These are phyloP conservation scores for Wickerhamiella occidentalis DNA, from an alignment of 805 yeast genomes.

Conservation along the genomic window DNA sequence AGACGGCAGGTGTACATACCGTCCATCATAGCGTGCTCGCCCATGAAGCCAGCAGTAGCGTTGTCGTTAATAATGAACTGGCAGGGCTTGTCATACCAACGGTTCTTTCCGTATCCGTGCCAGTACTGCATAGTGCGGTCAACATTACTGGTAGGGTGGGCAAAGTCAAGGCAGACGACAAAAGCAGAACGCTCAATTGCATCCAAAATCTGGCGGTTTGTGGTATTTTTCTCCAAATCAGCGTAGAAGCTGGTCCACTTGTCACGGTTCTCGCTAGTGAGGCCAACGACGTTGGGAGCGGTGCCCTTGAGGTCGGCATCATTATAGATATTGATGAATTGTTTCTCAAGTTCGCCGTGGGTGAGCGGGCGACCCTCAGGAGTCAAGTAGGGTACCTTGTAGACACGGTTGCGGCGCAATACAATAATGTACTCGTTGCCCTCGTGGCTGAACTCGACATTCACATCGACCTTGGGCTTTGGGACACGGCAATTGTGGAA, in stretches of 20 bases:
- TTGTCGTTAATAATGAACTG: conserved; percentile 72
- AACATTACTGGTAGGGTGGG: conserved; percentile 58
- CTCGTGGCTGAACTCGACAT: conserved; percentile 35
- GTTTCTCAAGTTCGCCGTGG: conserved; percentile 35
- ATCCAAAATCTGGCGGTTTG: conserved; percentile 48
- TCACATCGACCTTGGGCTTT: conserved; percentile 40
- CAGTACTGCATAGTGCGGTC: conserved; percentile 76
- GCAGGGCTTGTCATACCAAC: conserved; percentile 85
- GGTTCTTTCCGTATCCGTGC: conserved; percentile 91
- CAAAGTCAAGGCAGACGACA: conserved; percentile 67
- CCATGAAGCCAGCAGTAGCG: conserved; percentile 84
- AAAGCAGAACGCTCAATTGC: conserved; percentile 69
- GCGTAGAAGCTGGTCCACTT: conserved; percentile 54
- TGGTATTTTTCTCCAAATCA: conserved; percentile 46
- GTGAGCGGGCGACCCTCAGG: conserved; percentile 29
- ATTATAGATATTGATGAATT: conserved; percentile 44
- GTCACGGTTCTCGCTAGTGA: conserved; percentile 79
- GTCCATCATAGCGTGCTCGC: conserved; percentile 97
- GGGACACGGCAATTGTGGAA: conserved; percentile 84
- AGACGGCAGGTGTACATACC: conserved; percentile 89
- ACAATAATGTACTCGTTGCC: conserved; percentile 60
- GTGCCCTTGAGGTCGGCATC: conserved; percentile 31
- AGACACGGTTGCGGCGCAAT: conserved; percentile 64
- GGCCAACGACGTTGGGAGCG: conserved; percentile 56
- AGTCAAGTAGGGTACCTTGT: conserved; percentile 41